These are phyloP conservation scores for Rhynchosporium secalis DNA, from an alignment of 2,329 filamentous ascomycete genomes.

Conservation along the genomic window DNA sequence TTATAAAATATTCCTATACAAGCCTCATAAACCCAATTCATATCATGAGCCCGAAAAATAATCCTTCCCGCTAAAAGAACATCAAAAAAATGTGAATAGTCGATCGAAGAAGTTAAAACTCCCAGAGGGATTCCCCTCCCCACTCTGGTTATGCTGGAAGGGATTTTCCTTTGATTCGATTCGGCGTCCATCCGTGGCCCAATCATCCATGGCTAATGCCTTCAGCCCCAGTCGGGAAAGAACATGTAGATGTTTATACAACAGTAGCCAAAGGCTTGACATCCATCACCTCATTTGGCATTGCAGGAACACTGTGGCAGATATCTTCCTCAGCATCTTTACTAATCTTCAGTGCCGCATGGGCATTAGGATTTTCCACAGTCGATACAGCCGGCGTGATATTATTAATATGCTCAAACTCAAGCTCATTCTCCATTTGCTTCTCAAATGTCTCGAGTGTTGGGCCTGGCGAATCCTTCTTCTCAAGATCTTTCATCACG, in stretches of 20 bases:
- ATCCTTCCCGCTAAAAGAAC: no score
- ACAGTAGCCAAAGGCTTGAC: slow-evolving; percentile 8
- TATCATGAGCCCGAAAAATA: no score
- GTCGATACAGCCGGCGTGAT: not conserved
- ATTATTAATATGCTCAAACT: slow-evolving; percentile 9
- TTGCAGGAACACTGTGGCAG: slow-evolving; percentile 28
- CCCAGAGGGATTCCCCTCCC: no score
- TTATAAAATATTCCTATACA: no score
- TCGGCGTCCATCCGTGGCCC: no score
- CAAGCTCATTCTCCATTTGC: slow-evolving; percentile 17
- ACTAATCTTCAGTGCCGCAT: not conserved
- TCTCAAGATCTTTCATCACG: slow-evolving; percentile 14
- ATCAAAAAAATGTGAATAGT: no score
- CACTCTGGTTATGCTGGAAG: no score
- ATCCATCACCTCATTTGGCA: slow-evolving; percentile 21
- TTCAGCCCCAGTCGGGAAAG: no score
- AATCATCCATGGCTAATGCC: no score
- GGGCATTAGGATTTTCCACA: not conserved
- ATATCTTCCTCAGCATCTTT: slow-evolving; percentile 24
- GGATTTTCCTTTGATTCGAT: no score
- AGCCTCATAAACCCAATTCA: no score
- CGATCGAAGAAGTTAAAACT: no score
- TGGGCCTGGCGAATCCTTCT: slow-evolving; percentile 1
- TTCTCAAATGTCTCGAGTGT: slow-evolving; percentile 14
- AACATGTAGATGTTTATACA: not conserved